Evolutionary conservation across 2,329 filamentous ascomycete species (phyloP).

Genomic region (Scolecobasidium constrictum): DNA sequence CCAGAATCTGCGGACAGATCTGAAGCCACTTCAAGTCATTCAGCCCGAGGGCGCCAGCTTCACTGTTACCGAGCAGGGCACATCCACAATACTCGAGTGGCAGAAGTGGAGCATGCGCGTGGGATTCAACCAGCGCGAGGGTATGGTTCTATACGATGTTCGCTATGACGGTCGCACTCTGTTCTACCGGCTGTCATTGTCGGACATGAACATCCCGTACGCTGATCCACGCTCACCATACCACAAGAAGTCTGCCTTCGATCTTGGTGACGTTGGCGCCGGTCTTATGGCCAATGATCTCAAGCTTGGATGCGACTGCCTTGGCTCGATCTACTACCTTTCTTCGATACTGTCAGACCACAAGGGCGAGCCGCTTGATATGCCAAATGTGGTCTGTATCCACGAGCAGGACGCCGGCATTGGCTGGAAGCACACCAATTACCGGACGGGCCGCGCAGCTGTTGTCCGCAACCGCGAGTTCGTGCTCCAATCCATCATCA

Average conservation of each 20-base stretch:
- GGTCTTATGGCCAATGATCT: constrained; percentile 60
- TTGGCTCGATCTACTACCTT: constrained; percentile 60
- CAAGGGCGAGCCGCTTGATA: constrained; percentile 45
- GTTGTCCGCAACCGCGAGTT: constrained; percentile 54
- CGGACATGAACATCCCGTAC: constrained; percentile 56
- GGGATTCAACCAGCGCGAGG: constrained; percentile 58
- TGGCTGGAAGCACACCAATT: constrained; percentile 63
- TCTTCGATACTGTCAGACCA: constrained; percentile 47
- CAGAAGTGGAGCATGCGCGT: constrained; percentile 64
- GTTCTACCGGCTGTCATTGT: constrained; percentile 56
- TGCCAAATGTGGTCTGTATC: constrained; percentile 59
- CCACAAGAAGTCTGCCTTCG: constrained; percentile 60
- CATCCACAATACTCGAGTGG: constrained; percentile 49
- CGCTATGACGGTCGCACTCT: constrained; percentile 51
- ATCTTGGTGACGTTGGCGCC: constrained; percentile 55
- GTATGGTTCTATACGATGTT: constrained; percentile 55
- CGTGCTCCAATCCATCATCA: constrained; percentile 60
- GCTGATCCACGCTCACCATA: constrained; percentile 56
- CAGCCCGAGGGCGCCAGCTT: constrained; percentile 57
- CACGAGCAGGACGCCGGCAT: constrained; percentile 62
- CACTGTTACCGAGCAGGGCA: constrained; percentile 38
- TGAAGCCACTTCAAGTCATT: constrained; percentile 53
- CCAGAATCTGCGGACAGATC: constrained; percentile 47
- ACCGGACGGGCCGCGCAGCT: constrained; percentile 52
- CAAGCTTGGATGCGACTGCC: constrained; percentile 58